A percentile compares a stretch with the other conserved stretches of the same genome.
These are phyloP conservation scores for Stephania japonica DNA, from an alignment of 164 flowering plant species.

Conservation along the genomic window DNA sequence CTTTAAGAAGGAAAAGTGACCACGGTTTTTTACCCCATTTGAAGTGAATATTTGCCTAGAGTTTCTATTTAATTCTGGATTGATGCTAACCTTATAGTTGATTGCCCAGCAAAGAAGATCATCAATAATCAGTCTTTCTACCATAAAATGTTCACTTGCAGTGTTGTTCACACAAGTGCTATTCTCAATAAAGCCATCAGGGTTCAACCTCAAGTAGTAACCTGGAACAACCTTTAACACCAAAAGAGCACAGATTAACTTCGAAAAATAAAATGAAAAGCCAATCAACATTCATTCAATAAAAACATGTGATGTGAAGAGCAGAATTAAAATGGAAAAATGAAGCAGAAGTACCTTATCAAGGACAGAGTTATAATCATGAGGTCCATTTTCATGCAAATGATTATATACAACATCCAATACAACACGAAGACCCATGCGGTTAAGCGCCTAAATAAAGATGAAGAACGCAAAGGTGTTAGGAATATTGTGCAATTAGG, in stretches of 20 bases:
- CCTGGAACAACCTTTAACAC: slow-evolving; percentile 87
- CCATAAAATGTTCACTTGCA: slow-evolving; percentile 96
- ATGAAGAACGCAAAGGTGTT: neutral
- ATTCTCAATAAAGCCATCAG: slow-evolving; percentile 75
- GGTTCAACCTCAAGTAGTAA: slow-evolving; percentile 75
- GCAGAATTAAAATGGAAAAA: slow-evolving; percentile 3
- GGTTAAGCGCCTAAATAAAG: slow-evolving; percentile 65
- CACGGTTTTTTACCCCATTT: too few species aligned
- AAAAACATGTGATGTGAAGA: neutral
- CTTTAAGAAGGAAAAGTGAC: too few species aligned
- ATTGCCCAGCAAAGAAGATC: slow-evolving; percentile 82
- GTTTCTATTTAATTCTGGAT: neutral
- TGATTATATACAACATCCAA: slow-evolving; percentile 97
- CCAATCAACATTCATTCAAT: neutral
- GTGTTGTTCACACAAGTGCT: slow-evolving; percentile 87
- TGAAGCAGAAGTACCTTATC: slow-evolving; percentile 56
- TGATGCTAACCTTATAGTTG: slow-evolving; percentile 59
- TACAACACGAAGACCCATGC: slow-evolving; percentile 74
- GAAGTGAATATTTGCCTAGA: too few species aligned
- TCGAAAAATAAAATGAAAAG: neutral
- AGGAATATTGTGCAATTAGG: too few species aligned
- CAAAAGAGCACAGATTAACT: slow-evolving; percentile 5
- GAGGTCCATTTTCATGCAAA: slow-evolving; percentile 84
- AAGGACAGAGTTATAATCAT: slow-evolving; percentile 65
- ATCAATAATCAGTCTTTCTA: slow-evolving; percentile 77